A percentile compares a stretch with the other conserved stretches of the same genome.
Evolutionary conservation across 83 land plant genomes (phyloP).

Genomic region (Larix sibirica): DNA sequence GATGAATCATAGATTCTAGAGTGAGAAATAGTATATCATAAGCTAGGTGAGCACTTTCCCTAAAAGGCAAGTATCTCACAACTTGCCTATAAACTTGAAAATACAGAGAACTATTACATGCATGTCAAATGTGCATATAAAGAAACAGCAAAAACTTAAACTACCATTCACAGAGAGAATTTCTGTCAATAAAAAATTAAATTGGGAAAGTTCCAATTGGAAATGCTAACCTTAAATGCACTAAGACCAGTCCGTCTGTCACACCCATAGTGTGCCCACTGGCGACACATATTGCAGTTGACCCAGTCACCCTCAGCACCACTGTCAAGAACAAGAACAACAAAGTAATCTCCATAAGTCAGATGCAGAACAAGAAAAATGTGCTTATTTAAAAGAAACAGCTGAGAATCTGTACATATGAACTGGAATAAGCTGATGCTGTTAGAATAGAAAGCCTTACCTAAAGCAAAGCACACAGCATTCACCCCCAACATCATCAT

Average conservation of each 20-base stretch:
- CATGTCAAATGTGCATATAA: not conserved
- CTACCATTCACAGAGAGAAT: not conserved
- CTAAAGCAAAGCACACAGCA: conserved; percentile 98
- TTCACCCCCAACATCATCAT: conserved; percentile 99
- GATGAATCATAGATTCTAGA: too few species aligned
- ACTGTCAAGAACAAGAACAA: conserved; percentile 48
- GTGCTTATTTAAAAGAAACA: not conserved
- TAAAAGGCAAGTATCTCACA: not conserved
- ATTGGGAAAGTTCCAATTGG: not conserved
- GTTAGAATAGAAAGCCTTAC: conserved; percentile 29
- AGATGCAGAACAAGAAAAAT: not conserved
- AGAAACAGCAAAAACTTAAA: not conserved
- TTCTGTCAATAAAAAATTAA: not conserved
- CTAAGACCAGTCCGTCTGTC: conserved; percentile 94
- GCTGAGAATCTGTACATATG: not conserved
- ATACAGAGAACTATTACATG: not conserved
- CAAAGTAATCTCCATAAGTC: not conserved
- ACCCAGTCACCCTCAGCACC: conserved; percentile 99
- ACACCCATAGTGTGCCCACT: conserved; percentile 99
- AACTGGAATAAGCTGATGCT: not conserved
- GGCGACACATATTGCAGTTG: conserved; percentile 96
- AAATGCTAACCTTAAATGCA: conserved; percentile 82
- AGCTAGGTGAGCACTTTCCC: not conserved
- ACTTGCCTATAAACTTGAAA: not conserved
- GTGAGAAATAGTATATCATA: too few species aligned